Evolutionary conservation across 441 rosid species (phyloP).

Genomic region (Gossypium schwendimanii): DNA sequence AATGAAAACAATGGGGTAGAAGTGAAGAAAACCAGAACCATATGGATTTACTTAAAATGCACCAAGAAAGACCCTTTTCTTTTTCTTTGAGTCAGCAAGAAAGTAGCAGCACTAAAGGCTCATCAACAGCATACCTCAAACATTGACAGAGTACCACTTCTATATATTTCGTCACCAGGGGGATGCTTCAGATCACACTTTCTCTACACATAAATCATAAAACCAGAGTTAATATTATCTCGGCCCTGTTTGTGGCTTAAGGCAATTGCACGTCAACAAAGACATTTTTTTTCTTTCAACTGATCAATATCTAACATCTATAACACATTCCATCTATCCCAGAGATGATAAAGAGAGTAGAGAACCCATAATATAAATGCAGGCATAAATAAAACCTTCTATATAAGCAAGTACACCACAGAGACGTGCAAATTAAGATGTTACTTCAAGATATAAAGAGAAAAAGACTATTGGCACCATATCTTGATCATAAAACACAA

Average conservation of each 20-base stretch:
- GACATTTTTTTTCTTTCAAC: background rate
- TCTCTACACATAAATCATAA: constrained; percentile 40
- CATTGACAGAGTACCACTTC: constrained; percentile 96
- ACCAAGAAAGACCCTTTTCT: background rate
- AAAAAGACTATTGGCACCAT: background rate
- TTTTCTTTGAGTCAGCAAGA: background rate
- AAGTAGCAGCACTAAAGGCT: background rate
- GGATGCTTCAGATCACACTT: constrained; percentile 98
- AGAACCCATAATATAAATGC: background rate
- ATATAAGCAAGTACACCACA: background rate
- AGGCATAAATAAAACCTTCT: background rate
- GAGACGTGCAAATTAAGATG: background rate
- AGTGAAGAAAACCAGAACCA: background rate
- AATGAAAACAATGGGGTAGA: background rate
- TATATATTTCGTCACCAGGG: constrained; percentile 98
- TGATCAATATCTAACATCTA: background rate
- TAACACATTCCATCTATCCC: background rate
- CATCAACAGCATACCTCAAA: constrained; percentile 60
- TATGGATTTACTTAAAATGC: background rate
- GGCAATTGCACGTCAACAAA: background rate
- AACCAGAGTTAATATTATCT: background rate
- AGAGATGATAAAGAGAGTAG: background rate
- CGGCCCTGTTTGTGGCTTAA: background rate
- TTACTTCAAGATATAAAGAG: background rate
- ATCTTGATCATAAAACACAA: background rate